phyloP scores from a whole-genome alignment of 805 yeast genomes.

The Peterozyma toletana region DNA sequence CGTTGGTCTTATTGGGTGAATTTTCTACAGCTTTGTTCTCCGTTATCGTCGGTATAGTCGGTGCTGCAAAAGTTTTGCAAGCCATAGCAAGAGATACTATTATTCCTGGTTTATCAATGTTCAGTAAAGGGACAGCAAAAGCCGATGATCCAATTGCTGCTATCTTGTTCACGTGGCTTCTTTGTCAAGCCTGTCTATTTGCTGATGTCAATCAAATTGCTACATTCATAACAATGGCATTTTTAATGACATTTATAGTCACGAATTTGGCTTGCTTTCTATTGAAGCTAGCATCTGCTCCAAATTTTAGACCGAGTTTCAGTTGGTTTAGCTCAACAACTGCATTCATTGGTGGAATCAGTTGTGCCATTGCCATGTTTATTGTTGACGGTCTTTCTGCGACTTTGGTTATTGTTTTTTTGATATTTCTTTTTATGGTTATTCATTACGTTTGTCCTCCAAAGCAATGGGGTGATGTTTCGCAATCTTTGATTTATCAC shows the following conservation, averaged over 20 bases:
- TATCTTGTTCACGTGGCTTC: constrained; percentile 67
- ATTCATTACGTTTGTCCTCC: constrained; percentile 94
- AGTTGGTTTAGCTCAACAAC: constrained; percentile 77
- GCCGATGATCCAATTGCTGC: constrained; percentile 57
- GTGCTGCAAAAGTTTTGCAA: constrained; percentile 85
- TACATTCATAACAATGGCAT: constrained; percentile 94
- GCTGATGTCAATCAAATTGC: constrained; percentile 94
- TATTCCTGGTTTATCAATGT: constrained; percentile 67
- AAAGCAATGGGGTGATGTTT: constrained; percentile 96
- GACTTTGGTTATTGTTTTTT: constrained; percentile 57
- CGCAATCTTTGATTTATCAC: constrained; percentile 90
- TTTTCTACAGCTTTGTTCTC: constrained; percentile 86
- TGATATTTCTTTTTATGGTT: constrained; percentile 59
- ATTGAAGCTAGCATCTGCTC: constrained; percentile 84
- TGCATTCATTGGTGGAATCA: constrained; percentile 67
- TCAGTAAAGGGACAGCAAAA: constrained; percentile 41
- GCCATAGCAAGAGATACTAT: constrained; percentile 88
- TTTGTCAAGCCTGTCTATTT: constrained; percentile 80
- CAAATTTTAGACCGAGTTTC: constrained; percentile 97
- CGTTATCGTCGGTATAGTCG: constrained; percentile 90
- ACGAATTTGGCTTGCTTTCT: constrained; percentile 91
- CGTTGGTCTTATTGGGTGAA: constrained; percentile 80
- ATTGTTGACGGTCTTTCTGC: constrained; percentile 92
- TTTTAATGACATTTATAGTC: constrained; percentile 90
- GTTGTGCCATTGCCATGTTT: constrained; percentile 81